Evolutionary conservation across 2,329 filamentous ascomycete genomes (phyloP).

Genomic region (Periconia sp.): DNA sequence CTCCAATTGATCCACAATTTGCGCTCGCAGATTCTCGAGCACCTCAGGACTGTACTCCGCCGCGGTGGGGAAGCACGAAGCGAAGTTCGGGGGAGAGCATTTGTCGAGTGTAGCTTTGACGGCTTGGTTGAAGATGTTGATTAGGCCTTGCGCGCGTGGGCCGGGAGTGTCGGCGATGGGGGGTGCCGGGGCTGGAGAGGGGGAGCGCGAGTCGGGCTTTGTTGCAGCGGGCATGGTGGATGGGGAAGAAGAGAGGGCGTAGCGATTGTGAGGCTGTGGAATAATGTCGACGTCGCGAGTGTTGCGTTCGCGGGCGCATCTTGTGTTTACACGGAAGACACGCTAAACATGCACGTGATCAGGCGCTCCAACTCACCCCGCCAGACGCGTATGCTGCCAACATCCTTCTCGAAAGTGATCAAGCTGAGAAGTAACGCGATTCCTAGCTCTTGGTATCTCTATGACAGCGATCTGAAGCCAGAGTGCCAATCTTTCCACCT

Average conservation of each 20-base stretch:
- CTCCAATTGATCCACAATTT: conserved; percentile 65
- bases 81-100: conserved; percentile 67
- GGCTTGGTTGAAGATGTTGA: conserved; percentile 66
- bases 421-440: too few species aligned
- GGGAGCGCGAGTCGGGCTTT: conserved; percentile 44
- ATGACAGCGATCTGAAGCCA: too few species aligned
- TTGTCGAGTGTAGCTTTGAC: conserved; percentile 65
- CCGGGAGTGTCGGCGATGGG: conserved; percentile 63
- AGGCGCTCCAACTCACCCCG: conserved; percentile 7
- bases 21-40: conserved; percentile 62
- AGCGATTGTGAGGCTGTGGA: conserved; percentile 10
- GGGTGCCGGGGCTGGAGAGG: conserved; percentile 60
- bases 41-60: conserved; percentile 62
- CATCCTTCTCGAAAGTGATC: too few species aligned
- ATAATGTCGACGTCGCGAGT: neutral
- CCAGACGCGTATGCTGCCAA: too few species aligned
- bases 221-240: conserved; percentile 38
- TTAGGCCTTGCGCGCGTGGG: conserved; percentile 64
- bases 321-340: conserved; percentile 6
- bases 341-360: conserved; percentile 23
- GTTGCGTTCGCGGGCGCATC: neutral
- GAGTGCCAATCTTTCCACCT: too few species aligned
- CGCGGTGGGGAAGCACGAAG: conserved; percentile 68
- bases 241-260: conserved; percentile 12
- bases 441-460: too few species aligned